Evolutionary conservation across 768 basidiomycete genomes (phyloP).

Genomic region (Tephrocybe sp.): DNA sequence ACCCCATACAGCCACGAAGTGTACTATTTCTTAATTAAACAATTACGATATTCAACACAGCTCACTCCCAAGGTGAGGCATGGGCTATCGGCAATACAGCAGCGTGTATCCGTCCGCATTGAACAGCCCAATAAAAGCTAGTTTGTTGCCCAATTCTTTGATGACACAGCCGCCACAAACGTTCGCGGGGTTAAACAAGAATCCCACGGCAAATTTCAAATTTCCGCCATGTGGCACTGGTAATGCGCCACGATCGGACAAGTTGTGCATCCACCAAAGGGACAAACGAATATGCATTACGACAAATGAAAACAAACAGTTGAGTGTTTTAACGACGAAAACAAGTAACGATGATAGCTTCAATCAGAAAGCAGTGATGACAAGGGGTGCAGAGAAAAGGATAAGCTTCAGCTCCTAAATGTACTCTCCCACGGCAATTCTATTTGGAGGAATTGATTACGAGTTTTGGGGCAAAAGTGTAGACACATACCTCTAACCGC

Average conservation of each 20-base stretch:
- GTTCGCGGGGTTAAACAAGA: neutral
- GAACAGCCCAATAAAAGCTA: too few relatives aligned
- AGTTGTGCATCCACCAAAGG: neutral
- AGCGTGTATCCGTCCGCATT: too few relatives aligned
- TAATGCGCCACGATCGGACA: constrained; percentile 5
- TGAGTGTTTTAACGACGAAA: too few relatives aligned
- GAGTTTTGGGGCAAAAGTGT: neutral
- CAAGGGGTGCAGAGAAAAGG: neutral
- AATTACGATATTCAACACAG: too few relatives aligned
- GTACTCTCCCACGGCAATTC: neutral
- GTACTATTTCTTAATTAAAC: too few relatives aligned
- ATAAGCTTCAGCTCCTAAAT: neutral
- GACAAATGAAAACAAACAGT: neutral
- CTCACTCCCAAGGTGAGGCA: too few relatives aligned
- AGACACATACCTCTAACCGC: neutral
- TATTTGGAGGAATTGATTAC: neutral
- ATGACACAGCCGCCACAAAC: neutral
- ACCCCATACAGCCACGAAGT: too few relatives aligned
- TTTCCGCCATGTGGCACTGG: constrained; percentile 1
- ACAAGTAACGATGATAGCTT: too few relatives aligned
- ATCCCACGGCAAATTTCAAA: constrained; percentile 7
- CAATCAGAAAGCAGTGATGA: too few relatives aligned
- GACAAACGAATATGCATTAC: neutral
- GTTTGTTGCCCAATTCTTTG: neutral
- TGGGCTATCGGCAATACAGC: too few relatives aligned